These are phyloP conservation scores for Fusarium sp. DNA, from an alignment of 2,329 filamentous ascomycete species.

Conservation along the genomic window DNA sequence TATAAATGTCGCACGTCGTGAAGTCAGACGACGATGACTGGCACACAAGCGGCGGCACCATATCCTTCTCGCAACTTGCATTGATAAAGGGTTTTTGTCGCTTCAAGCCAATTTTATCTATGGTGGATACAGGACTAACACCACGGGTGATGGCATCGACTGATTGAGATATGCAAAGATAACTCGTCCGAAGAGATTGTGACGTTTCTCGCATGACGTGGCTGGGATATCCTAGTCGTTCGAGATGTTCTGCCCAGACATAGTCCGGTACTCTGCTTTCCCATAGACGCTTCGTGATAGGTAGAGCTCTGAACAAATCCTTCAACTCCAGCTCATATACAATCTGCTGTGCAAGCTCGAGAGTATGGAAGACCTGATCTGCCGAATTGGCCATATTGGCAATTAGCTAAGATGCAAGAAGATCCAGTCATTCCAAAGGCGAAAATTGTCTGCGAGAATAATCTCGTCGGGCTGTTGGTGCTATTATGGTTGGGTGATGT, in stretches of 20 bases:
- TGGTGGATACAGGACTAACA: not conserved
- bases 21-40: not conserved
- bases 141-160: conserved; percentile 7
- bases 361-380: conserved; percentile 27
- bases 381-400: conserved; percentile 10
- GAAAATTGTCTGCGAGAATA: not conserved
- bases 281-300: conserved; percentile 18
- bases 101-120: not conserved
- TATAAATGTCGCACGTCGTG: not conserved
- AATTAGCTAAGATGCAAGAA: not conserved
- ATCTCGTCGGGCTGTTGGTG: not conserved
- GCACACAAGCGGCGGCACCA: conserved; percentile 7
- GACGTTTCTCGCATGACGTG: conserved; percentile 4
- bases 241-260: conserved; percentile 14
- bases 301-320: not conserved
- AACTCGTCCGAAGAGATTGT: conserved; percentile 2
- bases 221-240: conserved; percentile 13
- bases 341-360: conserved; percentile 30
- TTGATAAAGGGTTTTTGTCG: not conserved
- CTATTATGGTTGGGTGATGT: not conserved
- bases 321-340: conserved; percentile 20
- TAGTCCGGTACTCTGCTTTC: conserved; percentile 6
- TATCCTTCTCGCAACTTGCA: not conserved
- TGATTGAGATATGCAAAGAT: conserved; percentile 9
- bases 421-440: not conserved